Conservation (phyloP, 1,284 basidiomycete genomes). For the Microbotryum scabiosae region DNA sequence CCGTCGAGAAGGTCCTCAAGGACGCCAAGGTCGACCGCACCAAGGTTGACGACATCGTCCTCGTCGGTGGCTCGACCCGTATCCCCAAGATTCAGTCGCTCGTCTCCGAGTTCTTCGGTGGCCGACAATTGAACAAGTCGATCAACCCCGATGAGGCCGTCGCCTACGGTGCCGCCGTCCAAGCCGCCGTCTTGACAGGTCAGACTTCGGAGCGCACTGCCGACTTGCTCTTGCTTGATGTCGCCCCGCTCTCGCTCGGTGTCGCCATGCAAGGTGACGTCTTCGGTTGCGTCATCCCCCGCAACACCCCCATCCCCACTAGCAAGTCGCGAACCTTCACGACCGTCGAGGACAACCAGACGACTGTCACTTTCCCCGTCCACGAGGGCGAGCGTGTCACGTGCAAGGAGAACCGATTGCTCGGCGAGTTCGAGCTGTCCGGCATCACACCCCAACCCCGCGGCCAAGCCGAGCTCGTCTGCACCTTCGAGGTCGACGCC, state of each 20-base stretch:
- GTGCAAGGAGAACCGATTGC: slow-evolving; percentile 91
- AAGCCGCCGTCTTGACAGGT: slow-evolving; percentile 90
- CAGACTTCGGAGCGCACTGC: slow-evolving; percentile 94
- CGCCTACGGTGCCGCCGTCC: slow-evolving; percentile 77
- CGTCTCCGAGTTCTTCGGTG: slow-evolving; percentile 96
- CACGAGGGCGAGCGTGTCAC: slow-evolving; percentile 97
- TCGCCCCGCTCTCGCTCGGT: slow-evolving; percentile 88
- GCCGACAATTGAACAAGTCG: slow-evolving; percentile 96
- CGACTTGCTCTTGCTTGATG: slow-evolving; percentile 89
- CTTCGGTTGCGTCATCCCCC: slow-evolving; percentile 90
- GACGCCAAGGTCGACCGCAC: slow-evolving; percentile 95
- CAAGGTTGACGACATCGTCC: slow-evolving; percentile 93
- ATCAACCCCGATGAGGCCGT: slow-evolving; percentile 48
- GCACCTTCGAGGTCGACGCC: slow-evolving; percentile 92
- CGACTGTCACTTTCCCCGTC: slow-evolving; percentile 87
- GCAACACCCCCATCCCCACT: slow-evolving; percentile 94
- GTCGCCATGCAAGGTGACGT: slow-evolving; percentile 98
- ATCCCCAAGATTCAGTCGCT: slow-evolving; percentile 98
- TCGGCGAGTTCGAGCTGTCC: slow-evolving; percentile 93
- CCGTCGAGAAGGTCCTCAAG: slow-evolving; percentile 97
- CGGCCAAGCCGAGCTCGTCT: slow-evolving; percentile 86
- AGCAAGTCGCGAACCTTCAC: slow-evolving; percentile 95
- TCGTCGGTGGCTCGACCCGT: slow-evolving; percentile 96
- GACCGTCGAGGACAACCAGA: slow-evolving; percentile 97
- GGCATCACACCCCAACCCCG: slow-evolving; percentile 95